Evolutionary conservation across 345 rosid genomes (phyloP), one percentile per base, ranked within the genome.

Genomic region (Brassica carinata): DNA sequence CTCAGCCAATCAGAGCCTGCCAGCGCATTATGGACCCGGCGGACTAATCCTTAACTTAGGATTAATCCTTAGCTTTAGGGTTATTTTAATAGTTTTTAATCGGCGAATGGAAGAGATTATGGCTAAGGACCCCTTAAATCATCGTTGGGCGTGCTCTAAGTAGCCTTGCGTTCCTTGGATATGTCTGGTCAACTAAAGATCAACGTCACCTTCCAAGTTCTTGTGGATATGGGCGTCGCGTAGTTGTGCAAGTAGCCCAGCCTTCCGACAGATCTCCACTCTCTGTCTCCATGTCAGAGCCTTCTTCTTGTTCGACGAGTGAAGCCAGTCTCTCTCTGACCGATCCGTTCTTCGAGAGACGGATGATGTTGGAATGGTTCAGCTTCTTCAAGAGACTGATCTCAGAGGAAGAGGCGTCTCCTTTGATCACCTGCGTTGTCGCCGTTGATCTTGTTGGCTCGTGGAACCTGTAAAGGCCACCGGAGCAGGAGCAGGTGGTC

Each of bases 151-250:
- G n/a, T n/a, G n/a, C n/a, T n/a, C n/a, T n/a, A n/a, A n/a, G n/a
- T 93, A 95, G 13, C 98, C 97, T 53, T 93, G 91, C 36, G 90
- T 89, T 53, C 97, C 98, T 7, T 91, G 86, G 26, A 95, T 97
- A 30, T 93, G 98, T 43, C 91, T 86, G 0, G 98, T 95, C 68
- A 91, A 59, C 73, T 90, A 93, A 82, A 88, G 66, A 14, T 82
- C 88, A 5, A 92, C 83, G 14, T 81, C 87, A 45, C 78, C 79
- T 34, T 93, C 92, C 87, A 95, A 81, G 83, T 95, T 91, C 87
- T 91, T 93, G 74, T 93, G 99, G 57, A 95, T 74, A 72, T 89
- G 86, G 98, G 98, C n/a, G 88, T 87, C 5, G 88, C 58, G 77
- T 89, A 95, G 83, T 86, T 89, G 76, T 91, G 97, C 27, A 95